A percentile compares a stretch with the other conserved stretches of the same genome.
Evolutionary conservation across 1,284 basidiomycete species (phyloP).

Genomic region (Kalmanozyma brasiliensis): DNA sequence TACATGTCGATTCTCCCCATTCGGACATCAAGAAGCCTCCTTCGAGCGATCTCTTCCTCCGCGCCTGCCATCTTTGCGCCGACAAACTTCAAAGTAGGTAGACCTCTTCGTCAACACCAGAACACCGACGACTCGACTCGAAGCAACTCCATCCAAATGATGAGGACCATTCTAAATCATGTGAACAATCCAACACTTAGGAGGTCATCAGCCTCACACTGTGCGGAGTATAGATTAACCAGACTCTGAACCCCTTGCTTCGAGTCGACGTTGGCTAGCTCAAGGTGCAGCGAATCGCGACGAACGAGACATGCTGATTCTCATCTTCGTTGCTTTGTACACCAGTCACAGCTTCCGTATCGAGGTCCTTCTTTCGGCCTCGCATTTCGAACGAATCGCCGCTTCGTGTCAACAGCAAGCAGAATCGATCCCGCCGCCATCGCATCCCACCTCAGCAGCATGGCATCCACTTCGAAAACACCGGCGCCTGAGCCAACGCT

Average conservation of each 20-base stretch:
- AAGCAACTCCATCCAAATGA: constrained; percentile 20
- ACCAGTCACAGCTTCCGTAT: constrained; percentile 6
- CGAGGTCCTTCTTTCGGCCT: background rate
- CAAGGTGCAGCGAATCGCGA: too few relatives aligned
- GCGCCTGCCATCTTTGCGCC: too few relatives aligned
- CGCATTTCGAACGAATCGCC: background rate
- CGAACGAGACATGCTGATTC: background rate
- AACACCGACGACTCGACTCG: background rate
- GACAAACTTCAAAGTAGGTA: too few relatives aligned
- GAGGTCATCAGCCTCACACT: constrained; percentile 42
- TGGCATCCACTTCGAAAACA: constrained; percentile 44
- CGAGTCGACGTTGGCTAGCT: constrained; percentile 1
- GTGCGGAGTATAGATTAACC: constrained; percentile 56
- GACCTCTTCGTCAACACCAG: background rate
- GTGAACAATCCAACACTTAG: constrained; percentile 61
- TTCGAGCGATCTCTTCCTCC: too few relatives aligned
- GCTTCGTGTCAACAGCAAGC: constrained; percentile 1
- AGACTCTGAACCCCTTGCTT: constrained; percentile 41
- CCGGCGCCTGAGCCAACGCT: constrained; percentile 61
- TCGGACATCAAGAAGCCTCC: too few relatives aligned
- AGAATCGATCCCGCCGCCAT: constrained; percentile 29
- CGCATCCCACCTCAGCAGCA: constrained; percentile 47
- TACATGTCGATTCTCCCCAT: constrained; percentile 6
- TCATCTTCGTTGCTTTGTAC: background rate
- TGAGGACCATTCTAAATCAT: constrained; percentile 51